A percentile compares a stretch with the other conserved stretches of the same genome.
phyloP scores from a whole-genome alignment of 2,329 filamentous ascomycete genomes.

The Lachnellula hyalina region DNA sequence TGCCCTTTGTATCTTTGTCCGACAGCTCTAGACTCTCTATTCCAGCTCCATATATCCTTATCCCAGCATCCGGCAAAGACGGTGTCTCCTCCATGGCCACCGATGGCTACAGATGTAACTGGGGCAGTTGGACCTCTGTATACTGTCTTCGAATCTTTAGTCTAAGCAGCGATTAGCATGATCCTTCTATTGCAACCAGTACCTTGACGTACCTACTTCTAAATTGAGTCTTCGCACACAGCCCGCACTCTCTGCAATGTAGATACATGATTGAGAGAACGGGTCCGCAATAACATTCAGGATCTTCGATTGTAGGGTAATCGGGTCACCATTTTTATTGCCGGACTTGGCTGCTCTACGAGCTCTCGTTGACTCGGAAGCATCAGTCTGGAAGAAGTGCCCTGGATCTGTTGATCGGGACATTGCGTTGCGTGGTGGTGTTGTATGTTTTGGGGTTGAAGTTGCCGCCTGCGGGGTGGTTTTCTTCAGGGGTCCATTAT shows the following conservation, averaged over 20 bases:
- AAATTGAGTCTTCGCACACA: slow-evolving; percentile 67
- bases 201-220: slow-evolving; percentile 56
- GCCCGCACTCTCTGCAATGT: slow-evolving; percentile 84
- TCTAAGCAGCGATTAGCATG: slow-evolving; percentile 28
- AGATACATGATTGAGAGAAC: slow-evolving; percentile 53
- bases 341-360: slow-evolving; percentile 63
- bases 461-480: no score
- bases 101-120: slow-evolving; percentile 69
- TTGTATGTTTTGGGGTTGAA: neutral
- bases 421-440: slow-evolving; percentile 35
- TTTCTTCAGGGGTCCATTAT: neutral
- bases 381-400: slow-evolving; percentile 86
- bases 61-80: slow-evolving; percentile 93
- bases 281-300: slow-evolving; percentile 69
- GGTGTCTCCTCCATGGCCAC: slow-evolving; percentile 48
- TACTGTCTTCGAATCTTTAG: slow-evolving; percentile 38
- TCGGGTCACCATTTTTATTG: slow-evolving; percentile 79
- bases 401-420: slow-evolving; percentile 68
- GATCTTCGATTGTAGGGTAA: slow-evolving; percentile 79
- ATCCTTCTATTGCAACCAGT: neutral
- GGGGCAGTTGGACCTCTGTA: slow-evolving; percentile 76
- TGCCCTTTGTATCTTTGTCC: slow-evolving; percentile 68
- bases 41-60: slow-evolving; percentile 85
- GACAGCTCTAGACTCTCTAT: slow-evolving; percentile 50
- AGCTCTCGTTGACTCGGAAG: slow-evolving; percentile 33